Conservation (phyloP, 1,284 basidiomycete genomes). For the Coniophora puteana region DNA sequence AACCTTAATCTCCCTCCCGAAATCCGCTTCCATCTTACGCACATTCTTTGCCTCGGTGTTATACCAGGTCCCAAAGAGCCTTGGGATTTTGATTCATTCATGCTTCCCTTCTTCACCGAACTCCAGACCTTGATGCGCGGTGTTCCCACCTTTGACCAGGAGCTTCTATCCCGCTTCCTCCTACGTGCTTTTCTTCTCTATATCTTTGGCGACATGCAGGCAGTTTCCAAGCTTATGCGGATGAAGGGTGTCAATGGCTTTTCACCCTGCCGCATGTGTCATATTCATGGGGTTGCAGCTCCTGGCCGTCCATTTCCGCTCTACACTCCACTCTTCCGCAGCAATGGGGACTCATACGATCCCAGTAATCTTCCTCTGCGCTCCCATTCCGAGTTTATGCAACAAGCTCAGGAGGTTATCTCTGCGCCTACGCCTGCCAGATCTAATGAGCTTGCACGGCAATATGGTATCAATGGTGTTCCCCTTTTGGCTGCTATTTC, state of each 20-base stretch:
- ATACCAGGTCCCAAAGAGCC: constrained; percentile 32
- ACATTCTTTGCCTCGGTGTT: constrained; percentile 27
- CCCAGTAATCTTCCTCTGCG: constrained; percentile 15
- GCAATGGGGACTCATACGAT: constrained; percentile 6
- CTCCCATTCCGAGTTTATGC: constrained; percentile 12
- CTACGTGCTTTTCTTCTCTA: constrained; percentile 23
- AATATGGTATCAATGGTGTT: constrained; percentile 19
- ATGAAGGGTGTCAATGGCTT: constrained; percentile 29
- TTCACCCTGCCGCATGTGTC: constrained; percentile 26
- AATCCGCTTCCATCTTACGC: constrained; percentile 17
- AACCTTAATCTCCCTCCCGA: constrained; percentile 30
- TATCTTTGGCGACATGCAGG: constrained; percentile 25
- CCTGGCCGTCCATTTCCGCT: constrained; percentile 1
- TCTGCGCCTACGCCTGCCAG: constrained; percentile 7
- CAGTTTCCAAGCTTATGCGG: constrained; percentile 21
- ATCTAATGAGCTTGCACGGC: constrained; percentile 11
- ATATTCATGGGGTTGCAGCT: constrained; percentile 20
- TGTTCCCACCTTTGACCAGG: constrained; percentile 20
- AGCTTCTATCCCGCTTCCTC: constrained; percentile 11
- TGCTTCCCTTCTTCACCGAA: constrained; percentile 25
- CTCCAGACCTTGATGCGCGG: constrained; percentile 22
- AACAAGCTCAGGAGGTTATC: constrained; percentile 8
- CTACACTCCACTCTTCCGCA: constrained; percentile 19
- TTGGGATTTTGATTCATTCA: constrained; percentile 28
- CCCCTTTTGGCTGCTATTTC: constrained; percentile 14